Conservation (phyloP, 2,329 filamentous ascomycete species). For the Cercospora canescens region DNA sequence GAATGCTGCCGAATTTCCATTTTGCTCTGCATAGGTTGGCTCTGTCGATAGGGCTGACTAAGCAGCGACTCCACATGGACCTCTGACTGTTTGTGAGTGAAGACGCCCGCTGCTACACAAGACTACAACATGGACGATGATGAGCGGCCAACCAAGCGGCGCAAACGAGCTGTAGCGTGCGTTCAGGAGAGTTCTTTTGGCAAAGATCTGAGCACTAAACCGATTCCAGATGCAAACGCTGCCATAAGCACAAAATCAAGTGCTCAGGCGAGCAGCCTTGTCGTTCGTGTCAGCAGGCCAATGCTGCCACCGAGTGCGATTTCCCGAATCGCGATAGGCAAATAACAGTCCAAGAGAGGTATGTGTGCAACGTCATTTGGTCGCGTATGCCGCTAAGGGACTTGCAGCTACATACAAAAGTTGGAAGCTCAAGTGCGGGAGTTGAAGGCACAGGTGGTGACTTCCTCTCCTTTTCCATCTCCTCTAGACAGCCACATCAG, state of each 20-base stretch:
- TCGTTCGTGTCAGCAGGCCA: conserved; percentile 23
- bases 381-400: neutral
- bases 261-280: conserved; percentile 31
- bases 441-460: conserved; percentile 13
- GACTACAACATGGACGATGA: neutral
- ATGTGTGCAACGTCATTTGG: neutral
- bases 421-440: conserved; percentile 26
- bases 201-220: neutral
- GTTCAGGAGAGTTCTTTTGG: neutral
- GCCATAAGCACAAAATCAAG: conserved; percentile 32
- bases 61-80: neutral
- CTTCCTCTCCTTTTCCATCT: neutral
- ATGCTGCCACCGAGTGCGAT: conserved; percentile 20
- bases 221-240: conserved; percentile 23
- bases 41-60: neutral
- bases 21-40: too few relatives aligned
- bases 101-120: neutral
- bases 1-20: too few relatives aligned
- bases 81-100: neutral
- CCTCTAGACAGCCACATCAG: neutral
- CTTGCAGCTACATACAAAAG: conserved; percentile 22
- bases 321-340: conserved; percentile 29
- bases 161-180: conserved; percentile 20
- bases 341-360: conserved; percentile 28
- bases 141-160: conserved; percentile 13